Conservation (phyloP, 495 filamentous ascomycete species). For the Hypoxylon cercidicola region DNA sequence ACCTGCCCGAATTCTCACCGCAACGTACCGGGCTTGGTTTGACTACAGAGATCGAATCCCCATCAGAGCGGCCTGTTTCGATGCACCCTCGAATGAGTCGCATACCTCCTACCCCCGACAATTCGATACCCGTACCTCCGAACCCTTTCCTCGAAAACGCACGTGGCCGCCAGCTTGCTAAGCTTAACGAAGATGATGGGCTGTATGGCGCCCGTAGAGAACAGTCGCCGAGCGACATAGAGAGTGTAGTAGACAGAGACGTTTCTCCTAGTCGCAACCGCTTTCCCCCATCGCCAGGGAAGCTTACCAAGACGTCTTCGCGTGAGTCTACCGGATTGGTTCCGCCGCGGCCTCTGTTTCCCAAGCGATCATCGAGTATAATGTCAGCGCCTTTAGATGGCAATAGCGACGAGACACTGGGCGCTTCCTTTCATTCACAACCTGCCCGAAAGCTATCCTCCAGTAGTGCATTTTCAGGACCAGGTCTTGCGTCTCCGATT, state of each 20-base stretch:
- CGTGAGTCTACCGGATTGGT: slow-evolving; percentile 53
- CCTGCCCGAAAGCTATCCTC: slow-evolving; percentile 69
- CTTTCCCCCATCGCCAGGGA: slow-evolving; percentile 51
- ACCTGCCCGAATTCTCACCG: slow-evolving; percentile 49
- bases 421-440: slow-evolving; percentile 57
- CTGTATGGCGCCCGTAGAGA: slow-evolving; percentile 56
- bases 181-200: slow-evolving; percentile 44
- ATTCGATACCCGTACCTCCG: slow-evolving; percentile 54
- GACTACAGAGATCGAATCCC: slow-evolving; percentile 66
- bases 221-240: slow-evolving; percentile 51
- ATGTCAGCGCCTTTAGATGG: slow-evolving; percentile 56
- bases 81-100: slow-evolving; percentile 78
- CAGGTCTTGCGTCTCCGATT: slow-evolving; percentile 65
- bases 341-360: slow-evolving; percentile 57
- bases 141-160: slow-evolving; percentile 47
- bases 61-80: slow-evolving; percentile 70
- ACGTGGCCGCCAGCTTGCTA: slow-evolving; percentile 46
- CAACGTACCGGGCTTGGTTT: slow-evolving; percentile 54
- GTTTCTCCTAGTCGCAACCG: slow-evolving; percentile 36
- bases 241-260: slow-evolving; percentile 30
- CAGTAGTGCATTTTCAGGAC: slow-evolving; percentile 59
- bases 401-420: slow-evolving; percentile 52
- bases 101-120: slow-evolving; percentile 64
- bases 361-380: slow-evolving; percentile 59
- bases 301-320: slow-evolving; percentile 49